These are phyloP conservation scores for Wilcoxina mikolae DNA, from an alignment of 495 filamentous ascomycete genomes.

Conservation along the genomic window DNA sequence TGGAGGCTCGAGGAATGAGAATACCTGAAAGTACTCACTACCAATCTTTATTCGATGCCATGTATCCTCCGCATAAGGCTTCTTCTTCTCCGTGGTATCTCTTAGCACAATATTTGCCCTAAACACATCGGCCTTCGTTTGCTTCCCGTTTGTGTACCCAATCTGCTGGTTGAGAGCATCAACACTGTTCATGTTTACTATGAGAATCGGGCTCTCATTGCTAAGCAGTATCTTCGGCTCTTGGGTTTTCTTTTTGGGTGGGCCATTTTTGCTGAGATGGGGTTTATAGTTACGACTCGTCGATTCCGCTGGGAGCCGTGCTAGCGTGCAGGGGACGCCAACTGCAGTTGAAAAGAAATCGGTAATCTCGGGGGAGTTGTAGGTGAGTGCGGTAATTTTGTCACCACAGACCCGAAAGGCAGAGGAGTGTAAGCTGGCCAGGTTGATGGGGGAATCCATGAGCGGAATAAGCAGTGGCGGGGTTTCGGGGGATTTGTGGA, in stretches of 20 bases:
- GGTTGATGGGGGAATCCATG: conserved; percentile 6
- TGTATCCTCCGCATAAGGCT: conserved; percentile 25
- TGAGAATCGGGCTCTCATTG: conserved; percentile 84
- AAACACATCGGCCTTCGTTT: conserved; percentile 57
- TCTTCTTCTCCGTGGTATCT: conserved; percentile 12
- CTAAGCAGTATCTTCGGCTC: conserved; percentile 56
- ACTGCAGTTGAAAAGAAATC: conserved; percentile 59
- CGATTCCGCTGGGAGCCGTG: conserved; percentile 54
- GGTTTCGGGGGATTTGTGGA: conserved; percentile 8
- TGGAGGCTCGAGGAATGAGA: background rate
- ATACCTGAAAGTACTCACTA: conserved; percentile 21
- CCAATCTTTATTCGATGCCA: conserved; percentile 26
- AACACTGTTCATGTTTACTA: conserved; percentile 67
- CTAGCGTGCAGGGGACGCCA: conserved; percentile 63
- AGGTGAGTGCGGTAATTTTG: conserved; percentile 50
- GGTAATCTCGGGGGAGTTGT: conserved; percentile 47
- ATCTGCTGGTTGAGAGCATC: conserved; percentile 61
- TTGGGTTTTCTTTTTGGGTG: background rate
- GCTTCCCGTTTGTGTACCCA: conserved; percentile 38
- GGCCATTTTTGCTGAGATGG: conserved; percentile 33
- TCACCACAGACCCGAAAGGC: conserved; percentile 68
- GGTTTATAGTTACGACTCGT: conserved; percentile 51
- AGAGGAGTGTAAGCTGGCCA: conserved; percentile 24
- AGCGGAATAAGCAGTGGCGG: conserved; percentile 16
- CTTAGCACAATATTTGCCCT: conserved; percentile 71